Evolutionary conservation across 2,329 filamentous ascomycete genomes (phyloP), one percentile per base, ranked within the genome.

Genomic region (Ophiostoma fasciatum): DNA sequence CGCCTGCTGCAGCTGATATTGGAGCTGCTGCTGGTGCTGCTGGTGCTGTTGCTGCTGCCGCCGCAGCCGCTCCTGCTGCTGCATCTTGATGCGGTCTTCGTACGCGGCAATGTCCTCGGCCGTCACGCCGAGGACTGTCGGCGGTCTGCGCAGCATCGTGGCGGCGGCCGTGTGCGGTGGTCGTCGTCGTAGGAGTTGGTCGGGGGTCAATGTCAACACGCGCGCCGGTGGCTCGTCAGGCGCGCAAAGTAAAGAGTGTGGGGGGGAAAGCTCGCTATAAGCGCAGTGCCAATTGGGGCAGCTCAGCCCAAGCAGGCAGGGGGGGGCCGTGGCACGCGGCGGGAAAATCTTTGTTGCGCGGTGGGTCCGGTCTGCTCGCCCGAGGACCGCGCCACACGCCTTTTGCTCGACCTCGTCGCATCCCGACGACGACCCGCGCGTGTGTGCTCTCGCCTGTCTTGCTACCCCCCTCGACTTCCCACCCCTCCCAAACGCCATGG

Each of bases 81-180:
- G 36, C 35, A 31, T 35, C 19, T 49, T 49, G 18, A 59, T 60
- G 42, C 74, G 64, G 52, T 78, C 74, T 50, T 83, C 78, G 57
- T 81, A 82, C 36, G 68, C 62, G 27, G 76, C 74, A 27, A 83
- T 64, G 53, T 84, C 79, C 50, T 81, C 74, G 32, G 72, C 63
- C 3, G 78, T 82, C 44, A 83, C 68, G 37, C 67, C 62, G 43
- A 84, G 71, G 12, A 70, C 69, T 31, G 79, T 84, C 10, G 78
- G 68, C 13, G 72, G 68, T 31, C 78, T 51, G 37, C 55, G 54
- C n/a, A 57, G 50, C 55, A 60, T 55, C 17, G 26, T 40, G 15
- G 15, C 10, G 10, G 12, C 6, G 19, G 32, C 2, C 19, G 20
- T 25, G 4, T 7, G n/a, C 14, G 26, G 17, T 14, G 30, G 18